phyloP scores from a whole-genome alignment of 1,284 basidiomycete species.

The Albatrellus sp. region DNA sequence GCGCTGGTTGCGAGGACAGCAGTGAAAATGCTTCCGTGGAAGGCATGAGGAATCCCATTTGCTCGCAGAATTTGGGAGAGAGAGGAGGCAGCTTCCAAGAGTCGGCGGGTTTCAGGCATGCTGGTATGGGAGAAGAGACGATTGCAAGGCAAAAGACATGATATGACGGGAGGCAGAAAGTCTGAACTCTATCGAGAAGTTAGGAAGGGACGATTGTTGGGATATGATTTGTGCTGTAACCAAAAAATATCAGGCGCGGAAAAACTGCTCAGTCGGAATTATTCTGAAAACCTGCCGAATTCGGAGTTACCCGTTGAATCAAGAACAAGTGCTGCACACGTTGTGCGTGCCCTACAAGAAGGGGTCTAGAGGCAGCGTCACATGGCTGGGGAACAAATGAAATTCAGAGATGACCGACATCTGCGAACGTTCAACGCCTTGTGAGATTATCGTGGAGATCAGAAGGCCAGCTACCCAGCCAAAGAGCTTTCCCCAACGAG shows the following conservation, averaged over 20 bases:
- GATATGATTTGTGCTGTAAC: conserved; percentile 9
- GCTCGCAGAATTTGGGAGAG: conserved; percentile 43
- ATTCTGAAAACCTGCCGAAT: conserved; percentile 17
- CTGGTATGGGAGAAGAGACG: conserved; percentile 12
- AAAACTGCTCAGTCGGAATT: conserved; percentile 14
- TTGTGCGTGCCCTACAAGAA: conserved; percentile 7
- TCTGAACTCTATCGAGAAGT: conserved; percentile 17
- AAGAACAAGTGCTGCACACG: conserved; percentile 8
- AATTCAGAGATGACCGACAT: conserved; percentile 4
- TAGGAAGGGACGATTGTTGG: conserved; percentile 15
- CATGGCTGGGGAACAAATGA: conserved; percentile 9
- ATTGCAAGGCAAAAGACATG: conserved; percentile 14
- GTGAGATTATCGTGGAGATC: conserved; percentile 5
- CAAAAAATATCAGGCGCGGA: conserved; percentile 6
- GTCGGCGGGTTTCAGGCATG: conserved; percentile 54
- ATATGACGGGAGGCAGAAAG: conserved; percentile 12
- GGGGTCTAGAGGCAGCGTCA: conserved; percentile 9
- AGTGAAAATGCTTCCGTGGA: conserved; percentile 51
- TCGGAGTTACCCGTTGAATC: conserved; percentile 13
- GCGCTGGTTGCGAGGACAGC: conserved; percentile 43
- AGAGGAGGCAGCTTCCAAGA: conserved; percentile 49
- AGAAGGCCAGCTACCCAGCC: conserved; percentile 3
- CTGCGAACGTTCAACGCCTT: not conserved
- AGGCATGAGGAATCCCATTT: conserved; percentile 48
- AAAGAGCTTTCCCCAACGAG: too few relatives aligned